Conservation (phyloP, 163 green algal genomes). For the Prototheca cutis region DNA sequence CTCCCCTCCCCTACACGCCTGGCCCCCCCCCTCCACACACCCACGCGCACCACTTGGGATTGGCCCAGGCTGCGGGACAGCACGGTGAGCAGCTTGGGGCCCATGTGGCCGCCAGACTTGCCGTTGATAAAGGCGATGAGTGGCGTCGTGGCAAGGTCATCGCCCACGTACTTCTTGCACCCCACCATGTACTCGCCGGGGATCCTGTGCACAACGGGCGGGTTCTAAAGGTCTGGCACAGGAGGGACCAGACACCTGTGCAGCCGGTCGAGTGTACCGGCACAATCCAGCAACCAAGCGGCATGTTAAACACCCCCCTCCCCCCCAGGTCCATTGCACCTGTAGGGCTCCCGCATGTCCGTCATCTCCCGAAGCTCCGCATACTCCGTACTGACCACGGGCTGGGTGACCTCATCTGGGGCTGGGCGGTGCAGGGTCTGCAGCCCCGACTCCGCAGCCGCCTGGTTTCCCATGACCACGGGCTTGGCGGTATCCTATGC, state of each 20-base stretch:
- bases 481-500: no score
- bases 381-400: slow-evolving; percentile 26
- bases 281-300: neutral
- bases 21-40: no score
- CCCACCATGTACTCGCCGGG: slow-evolving; percentile 29
- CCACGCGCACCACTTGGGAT: slow-evolving; percentile 5
- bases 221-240: no score
- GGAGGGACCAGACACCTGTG: no score
- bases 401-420: slow-evolving; percentile 5
- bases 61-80: slow-evolving; percentile 37
- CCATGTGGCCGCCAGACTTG: slow-evolving; percentile 53
- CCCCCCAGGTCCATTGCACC: slow-evolving; percentile 7
- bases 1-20: slow-evolving; percentile 5
- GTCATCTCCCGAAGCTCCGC: slow-evolving; percentile 28
- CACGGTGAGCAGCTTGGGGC: slow-evolving; percentile 33
- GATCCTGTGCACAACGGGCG: slow-evolving; percentile 25
- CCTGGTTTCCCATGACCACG: no score
- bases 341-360: slow-evolving; percentile 53
- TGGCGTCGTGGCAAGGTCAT: slow-evolving; percentile 36
- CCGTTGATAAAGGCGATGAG: slow-evolving; percentile 79
- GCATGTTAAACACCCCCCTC: neutral
- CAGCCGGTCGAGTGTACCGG: no score
- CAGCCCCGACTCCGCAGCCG: no score
- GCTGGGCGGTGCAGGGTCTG: slow-evolving; percentile 1
- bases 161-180: slow-evolving; percentile 26